A percentile compares a stretch with the other conserved stretches of the same genome.
These are phyloP conservation scores for Thalassiosira sp. DNA, from an alignment of 352 stramenopile species.

Conservation along the genomic window DNA sequence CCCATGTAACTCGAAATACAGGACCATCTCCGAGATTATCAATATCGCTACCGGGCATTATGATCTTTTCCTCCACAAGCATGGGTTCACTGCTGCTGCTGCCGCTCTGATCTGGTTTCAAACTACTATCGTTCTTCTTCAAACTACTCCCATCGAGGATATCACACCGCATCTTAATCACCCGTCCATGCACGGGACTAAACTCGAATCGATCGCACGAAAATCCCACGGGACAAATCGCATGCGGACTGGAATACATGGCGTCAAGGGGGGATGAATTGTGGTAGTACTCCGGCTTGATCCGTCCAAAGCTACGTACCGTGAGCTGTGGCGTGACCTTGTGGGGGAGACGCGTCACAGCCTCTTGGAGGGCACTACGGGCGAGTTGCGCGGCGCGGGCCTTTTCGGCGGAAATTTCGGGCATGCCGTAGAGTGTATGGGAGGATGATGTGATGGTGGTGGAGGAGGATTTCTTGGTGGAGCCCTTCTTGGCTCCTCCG, in stretches of 20 bases:
- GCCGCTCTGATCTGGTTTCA: conserved; percentile 8
- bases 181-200: conserved; percentile 75
- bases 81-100: conserved; percentile 12
- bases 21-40: conserved; percentile 59
- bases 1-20: conserved; percentile 83
- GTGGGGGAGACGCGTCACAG: conserved; percentile 60
- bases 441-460: not conserved
- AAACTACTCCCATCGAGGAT: conserved; percentile 75
- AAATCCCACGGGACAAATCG: conserved; percentile 81
- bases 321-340: conserved; percentile 47
- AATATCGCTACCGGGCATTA: not conserved
- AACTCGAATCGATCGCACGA: conserved; percentile 83
- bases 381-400: conserved; percentile 59
- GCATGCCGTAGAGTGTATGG: conserved; percentile 4
- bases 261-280: conserved; percentile 27
- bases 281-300: conserved; percentile 59
- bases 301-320: conserved; percentile 72
- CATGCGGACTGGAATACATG: conserved; percentile 59
- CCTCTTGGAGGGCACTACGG: conserved; percentile 46
- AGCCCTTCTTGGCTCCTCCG: too few species aligned
- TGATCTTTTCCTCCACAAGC: conserved; percentile 24
- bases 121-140: conserved; percentile 6
- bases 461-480: conserved; percentile 19
- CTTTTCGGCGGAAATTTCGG: conserved; percentile 47
- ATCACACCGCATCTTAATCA: conserved; percentile 79